A percentile compares a stretch with the other conserved stretches of the same genome.
These are phyloP conservation scores for Misopates orontium DNA, from an alignment of 257 asterid genomes.

Conservation along the genomic window DNA sequence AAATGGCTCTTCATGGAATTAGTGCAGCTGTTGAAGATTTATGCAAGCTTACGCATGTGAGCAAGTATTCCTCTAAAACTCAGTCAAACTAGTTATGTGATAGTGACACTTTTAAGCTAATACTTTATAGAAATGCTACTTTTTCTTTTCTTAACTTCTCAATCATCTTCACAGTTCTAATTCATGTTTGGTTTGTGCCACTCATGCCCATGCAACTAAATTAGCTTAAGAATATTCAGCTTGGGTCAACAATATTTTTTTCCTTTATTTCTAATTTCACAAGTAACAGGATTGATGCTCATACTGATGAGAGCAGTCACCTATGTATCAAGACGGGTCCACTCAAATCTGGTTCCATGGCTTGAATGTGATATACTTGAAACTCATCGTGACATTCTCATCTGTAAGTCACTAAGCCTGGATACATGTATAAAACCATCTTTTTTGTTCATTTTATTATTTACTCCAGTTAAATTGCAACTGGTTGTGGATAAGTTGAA, in stretches of 20 bases:
- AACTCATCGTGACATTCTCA: conserved; percentile 14
- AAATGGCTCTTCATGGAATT: conserved; percentile 71
- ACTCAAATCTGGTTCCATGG: conserved; percentile 12
- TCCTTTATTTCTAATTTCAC: neutral
- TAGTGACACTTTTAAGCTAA: neutral
- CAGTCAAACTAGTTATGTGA: conserved; percentile 1
- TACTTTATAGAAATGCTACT: neutral
- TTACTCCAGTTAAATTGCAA: neutral
- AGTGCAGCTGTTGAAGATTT: conserved; percentile 70
- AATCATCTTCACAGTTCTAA: conserved; percentile 3
- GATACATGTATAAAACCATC: neutral
- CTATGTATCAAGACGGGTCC: conserved; percentile 5
- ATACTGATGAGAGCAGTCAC: conserved; percentile 11
- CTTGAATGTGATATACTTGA: conserved; percentile 12
- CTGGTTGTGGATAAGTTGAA: neutral
- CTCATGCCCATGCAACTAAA: neutral
- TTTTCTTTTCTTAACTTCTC: neutral
- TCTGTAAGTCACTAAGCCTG: conserved; percentile 24
- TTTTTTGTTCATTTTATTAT: too few relatives aligned
- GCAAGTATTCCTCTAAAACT: conserved; percentile 42
- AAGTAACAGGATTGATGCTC: neutral
- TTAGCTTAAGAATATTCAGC: conserved; percentile 5
- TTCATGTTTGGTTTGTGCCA: neutral
- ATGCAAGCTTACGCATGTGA: conserved; percentile 40
- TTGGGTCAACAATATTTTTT: neutral